Base-by-base conservation (phyloP, 2,329 filamentous ascomycete genomes). In the Fusarium odoratissimum region DNA sequence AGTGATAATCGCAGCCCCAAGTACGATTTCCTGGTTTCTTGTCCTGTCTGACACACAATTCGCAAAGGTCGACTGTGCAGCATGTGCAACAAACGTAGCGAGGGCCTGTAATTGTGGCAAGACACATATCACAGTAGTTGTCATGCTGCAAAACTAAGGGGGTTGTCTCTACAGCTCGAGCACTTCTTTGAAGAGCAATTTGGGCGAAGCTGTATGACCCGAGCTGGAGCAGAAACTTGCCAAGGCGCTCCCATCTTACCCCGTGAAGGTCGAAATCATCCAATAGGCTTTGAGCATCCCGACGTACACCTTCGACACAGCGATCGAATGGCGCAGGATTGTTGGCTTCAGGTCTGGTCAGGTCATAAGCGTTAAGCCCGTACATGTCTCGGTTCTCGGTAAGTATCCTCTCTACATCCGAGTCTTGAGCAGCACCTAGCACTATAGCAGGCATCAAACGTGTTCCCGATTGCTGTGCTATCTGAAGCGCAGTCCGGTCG, bases 311-410 rank as follows among this genome's bases (percentile, higher is more conserved):
- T 33, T 69, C 25, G 25, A 76, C 61, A n/a, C 49, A 67, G 14
- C 31, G 40, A 8, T 40, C 16, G 35, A 64, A 66, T 9, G 41
- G 45, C 6, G 30, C 45, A 16, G 42, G 23, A 14, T 21, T 21
- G 16, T 40, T 65, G 13, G 41, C 25, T 9, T 64, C 49, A 6
- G 73, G 41, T 14, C 45, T 49, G 37, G 48, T 59, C 12, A 58
- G 52, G 28, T 63, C 69, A 33, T 57, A 51, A 17, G 67, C 51
- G 33, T 58, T 72, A 33, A 64, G 59, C 4, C 72, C 72, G 35
- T 65, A 63, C 63, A 73, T 68, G 25, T 72, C 69, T 38, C 59
- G 54, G 28, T 67, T 63, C 28, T 67, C 54, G 8, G 56, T 61
- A 14, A 73, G 54, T n/a, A 60, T 37, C 5, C 28, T 28, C 42